Conservation (phyloP, 352 stramenopile genomes). For the Globisporangium canariense region DNA sequence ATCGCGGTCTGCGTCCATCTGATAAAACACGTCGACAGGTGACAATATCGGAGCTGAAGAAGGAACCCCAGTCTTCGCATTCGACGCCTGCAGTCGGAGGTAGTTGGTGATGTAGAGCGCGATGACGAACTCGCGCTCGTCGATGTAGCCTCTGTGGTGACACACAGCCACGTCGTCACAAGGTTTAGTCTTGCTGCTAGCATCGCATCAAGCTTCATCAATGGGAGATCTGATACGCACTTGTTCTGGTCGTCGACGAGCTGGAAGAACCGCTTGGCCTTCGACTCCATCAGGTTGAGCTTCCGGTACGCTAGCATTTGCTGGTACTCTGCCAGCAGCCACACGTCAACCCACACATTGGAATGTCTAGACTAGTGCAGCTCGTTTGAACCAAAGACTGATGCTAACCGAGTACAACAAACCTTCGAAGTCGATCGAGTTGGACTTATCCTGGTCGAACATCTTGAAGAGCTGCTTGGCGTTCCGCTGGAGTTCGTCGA, state of each 20-base stretch:
- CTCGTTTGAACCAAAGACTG: background rate
- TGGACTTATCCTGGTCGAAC: constrained; percentile 71
- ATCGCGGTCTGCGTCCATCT: constrained; percentile 59
- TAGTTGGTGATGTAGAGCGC: constrained; percentile 77
- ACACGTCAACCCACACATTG: background rate
- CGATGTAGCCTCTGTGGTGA: constrained; percentile 46
- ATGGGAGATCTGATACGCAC: constrained; percentile 20
- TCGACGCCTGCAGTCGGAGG: constrained; percentile 29
- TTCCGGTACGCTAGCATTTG: constrained; percentile 73
- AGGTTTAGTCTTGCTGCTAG: background rate
- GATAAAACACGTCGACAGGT: constrained; percentile 55
- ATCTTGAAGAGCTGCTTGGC: constrained; percentile 61
- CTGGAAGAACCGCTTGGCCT: constrained; percentile 65
- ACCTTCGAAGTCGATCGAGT: constrained; percentile 79
- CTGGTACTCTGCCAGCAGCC: constrained; percentile 51
- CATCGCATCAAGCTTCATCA: background rate
- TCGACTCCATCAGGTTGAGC: constrained; percentile 62
- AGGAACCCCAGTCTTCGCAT: constrained; percentile 13
- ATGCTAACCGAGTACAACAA: background rate
- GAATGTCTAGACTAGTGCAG: background rate
- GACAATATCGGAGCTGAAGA: constrained; percentile 23
- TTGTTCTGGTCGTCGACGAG: constrained; percentile 74
- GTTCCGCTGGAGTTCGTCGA: constrained; percentile 48
- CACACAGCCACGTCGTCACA: background rate
- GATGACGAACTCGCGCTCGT: constrained; percentile 71